Percentiles rank a stretch among this genome's conserved stretches.
Conservation (phyloP, 495 filamentous ascomycete genomes). For the Hapsidospora chrysogenum region DNA sequence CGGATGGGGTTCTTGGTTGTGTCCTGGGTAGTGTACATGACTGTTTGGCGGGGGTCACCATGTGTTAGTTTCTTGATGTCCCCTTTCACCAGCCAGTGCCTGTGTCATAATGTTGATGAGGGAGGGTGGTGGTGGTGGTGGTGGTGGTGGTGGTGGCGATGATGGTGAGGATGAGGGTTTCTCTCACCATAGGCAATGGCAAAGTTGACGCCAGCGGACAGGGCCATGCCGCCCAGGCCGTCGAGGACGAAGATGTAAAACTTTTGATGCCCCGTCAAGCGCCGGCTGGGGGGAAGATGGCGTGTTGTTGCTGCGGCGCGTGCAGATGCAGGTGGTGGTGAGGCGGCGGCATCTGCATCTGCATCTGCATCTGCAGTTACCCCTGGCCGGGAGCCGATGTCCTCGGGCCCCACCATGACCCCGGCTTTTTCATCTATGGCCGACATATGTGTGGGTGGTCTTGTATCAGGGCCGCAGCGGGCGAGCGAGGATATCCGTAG, state of each 20-base stretch:
- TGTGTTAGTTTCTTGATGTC: no score
- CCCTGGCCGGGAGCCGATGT: no score
- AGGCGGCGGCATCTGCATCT: no score
- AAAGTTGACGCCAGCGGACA: conserved; percentile 26
- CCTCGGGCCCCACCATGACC: no score
- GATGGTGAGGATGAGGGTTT: neutral
- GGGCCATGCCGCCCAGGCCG: conserved; percentile 18
- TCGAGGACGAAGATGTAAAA: conserved; percentile 22
- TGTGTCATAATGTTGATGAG: neutral
- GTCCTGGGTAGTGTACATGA: conserved; percentile 18
- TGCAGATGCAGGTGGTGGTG: no score
- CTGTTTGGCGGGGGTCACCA: conserved; percentile 6
- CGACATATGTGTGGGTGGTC: no score
- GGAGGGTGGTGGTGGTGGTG: neutral
- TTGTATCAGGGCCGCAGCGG: no score
- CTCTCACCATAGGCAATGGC: conserved; percentile 24
- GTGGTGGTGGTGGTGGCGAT: neutral
- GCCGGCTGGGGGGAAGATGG: conserved; percentile 10
- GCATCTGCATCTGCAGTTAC: no score
- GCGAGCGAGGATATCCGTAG: no score
- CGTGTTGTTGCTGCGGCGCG: neutral
- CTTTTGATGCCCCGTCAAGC: conserved; percentile 18
- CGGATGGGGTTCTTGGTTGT: conserved; percentile 10
- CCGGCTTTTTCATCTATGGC: no score
- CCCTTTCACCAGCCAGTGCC: neutral